Evolutionary conservation across 2,329 filamentous ascomycete species (phyloP).

Genomic region (Ampelomyces quisqualis): DNA sequence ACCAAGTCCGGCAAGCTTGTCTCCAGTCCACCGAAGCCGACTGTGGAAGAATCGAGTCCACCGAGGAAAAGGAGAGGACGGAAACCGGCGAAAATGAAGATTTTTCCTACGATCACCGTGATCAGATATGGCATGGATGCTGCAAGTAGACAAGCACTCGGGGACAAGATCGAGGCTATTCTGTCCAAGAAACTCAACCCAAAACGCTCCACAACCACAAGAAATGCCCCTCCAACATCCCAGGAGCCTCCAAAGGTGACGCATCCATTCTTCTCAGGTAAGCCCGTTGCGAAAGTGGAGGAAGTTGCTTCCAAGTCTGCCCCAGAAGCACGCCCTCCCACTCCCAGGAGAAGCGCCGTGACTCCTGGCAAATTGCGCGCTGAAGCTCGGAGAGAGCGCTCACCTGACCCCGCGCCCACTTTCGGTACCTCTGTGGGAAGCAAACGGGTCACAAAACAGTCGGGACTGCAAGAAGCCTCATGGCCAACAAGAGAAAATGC

Average conservation of each 20-base stretch:
- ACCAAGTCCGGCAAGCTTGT: slow-evolving; percentile 51
- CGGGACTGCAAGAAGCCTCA: slow-evolving; percentile 65
- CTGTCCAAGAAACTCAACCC: slow-evolving; percentile 44
- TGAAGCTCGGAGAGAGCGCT: slow-evolving; percentile 30
- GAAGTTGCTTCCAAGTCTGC: slow-evolving; percentile 16
- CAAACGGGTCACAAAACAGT: slow-evolving; percentile 55
- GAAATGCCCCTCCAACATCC: slow-evolving; percentile 31
- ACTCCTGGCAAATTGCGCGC: slow-evolving; percentile 51
- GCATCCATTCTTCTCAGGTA: slow-evolving; percentile 71
- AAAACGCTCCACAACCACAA: slow-evolving; percentile 18
- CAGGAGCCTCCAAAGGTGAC: slow-evolving; percentile 49
- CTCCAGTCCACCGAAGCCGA: slow-evolving; percentile 40
- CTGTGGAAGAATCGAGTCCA: slow-evolving; percentile 12
- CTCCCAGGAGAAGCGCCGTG: slow-evolving; percentile 42
- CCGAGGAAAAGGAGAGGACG: slow-evolving; percentile 51
- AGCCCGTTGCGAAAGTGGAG: slow-evolving; percentile 40
- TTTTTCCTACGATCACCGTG: slow-evolving; percentile 50
- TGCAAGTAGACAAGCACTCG: slow-evolving; percentile 52
- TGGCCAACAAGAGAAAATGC: slow-evolving; percentile 69
- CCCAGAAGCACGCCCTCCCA: slow-evolving; percentile 10
- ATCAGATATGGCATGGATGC: slow-evolving; percentile 62
- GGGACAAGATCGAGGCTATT: slow-evolving; percentile 64
- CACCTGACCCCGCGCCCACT: slow-evolving; percentile 13
- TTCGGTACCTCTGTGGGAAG: slow-evolving; percentile 24
- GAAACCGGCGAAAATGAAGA: slow-evolving; percentile 22